Percentiles rank a stretch among this genome's conserved stretches.
Conservation (phyloP, 352 stramenopile species). For the Phytophthora hibernalis region DNA sequence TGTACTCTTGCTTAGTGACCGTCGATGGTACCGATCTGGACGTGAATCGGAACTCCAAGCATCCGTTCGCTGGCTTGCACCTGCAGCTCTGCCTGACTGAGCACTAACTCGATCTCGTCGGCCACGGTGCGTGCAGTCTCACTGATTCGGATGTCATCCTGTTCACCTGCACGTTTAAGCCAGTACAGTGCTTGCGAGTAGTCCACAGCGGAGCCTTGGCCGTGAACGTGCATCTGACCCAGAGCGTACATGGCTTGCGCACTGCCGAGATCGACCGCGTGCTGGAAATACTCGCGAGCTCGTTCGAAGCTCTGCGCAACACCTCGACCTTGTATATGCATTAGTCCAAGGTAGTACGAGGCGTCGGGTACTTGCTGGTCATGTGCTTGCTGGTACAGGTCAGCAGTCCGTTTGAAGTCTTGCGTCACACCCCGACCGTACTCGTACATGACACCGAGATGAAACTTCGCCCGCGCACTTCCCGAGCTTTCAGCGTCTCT, state of each 20-base stretch:
- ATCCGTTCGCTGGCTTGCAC: slow-evolving; percentile 50
- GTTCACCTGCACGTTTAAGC: slow-evolving; percentile 45
- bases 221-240: slow-evolving; percentile 54
- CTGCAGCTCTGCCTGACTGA: slow-evolving; percentile 49
- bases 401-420: slow-evolving; percentile 43
- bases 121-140: slow-evolving; percentile 26
- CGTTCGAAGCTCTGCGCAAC: slow-evolving; percentile 40
- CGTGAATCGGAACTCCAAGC: slow-evolving; percentile 53
- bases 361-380: slow-evolving; percentile 48
- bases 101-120: slow-evolving; percentile 48
- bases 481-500: slow-evolving; percentile 29
- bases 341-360: slow-evolving; percentile 62
- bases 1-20: slow-evolving; percentile 1
- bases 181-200: slow-evolving; percentile 58
- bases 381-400: slow-evolving; percentile 41
- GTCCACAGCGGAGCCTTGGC: slow-evolving; percentile 47
- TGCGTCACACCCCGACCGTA: slow-evolving; percentile 52
- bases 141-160: slow-evolving; percentile 43
- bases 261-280: slow-evolving; percentile 44
- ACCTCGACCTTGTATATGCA: slow-evolving; percentile 54
- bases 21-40: slow-evolving; percentile 51
- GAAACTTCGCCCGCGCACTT: slow-evolving; percentile 43
- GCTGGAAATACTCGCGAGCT: slow-evolving; percentile 47
- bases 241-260: slow-evolving; percentile 62
- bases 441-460: slow-evolving; percentile 59